These are phyloP conservation scores for Magnusiomyces ingens DNA, from an alignment of 1,139 yeast species.

Conservation along the genomic window DNA sequence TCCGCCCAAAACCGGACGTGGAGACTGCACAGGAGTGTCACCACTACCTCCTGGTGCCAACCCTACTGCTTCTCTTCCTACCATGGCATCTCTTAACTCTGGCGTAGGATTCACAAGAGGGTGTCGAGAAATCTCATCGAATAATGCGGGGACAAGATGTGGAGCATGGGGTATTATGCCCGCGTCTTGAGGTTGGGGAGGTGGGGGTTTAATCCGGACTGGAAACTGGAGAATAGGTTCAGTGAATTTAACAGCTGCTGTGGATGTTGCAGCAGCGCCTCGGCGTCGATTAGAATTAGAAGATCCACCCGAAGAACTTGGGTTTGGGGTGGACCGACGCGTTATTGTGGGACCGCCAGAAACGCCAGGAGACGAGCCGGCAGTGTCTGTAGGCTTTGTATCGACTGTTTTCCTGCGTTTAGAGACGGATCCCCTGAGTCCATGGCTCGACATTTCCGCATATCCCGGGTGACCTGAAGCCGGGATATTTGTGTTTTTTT, in stretches of 20 bases:
- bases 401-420: no score
- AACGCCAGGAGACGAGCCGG: background rate
- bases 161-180: constrained; percentile 20
- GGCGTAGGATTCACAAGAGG: background rate
- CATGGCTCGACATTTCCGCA: no score
- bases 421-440: no score
- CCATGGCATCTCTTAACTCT: background rate
- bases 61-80: background rate
- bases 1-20: background rate
- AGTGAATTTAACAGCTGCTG: background rate
- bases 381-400: background rate
- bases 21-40: background rate
- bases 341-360: background rate
- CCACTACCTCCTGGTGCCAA: background rate
- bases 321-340: background rate
- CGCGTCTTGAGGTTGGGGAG: constrained; percentile 22
- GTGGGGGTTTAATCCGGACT: constrained; percentile 22
- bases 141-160: constrained; percentile 14
- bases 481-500: background rate
- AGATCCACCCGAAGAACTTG: background rate
- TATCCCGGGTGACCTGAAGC: background rate
- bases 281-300: background rate
- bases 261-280: background rate
- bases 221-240: constrained; percentile 4
- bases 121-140: constrained; percentile 2